A percentile compares a stretch with the other conserved stretches of the same genome.
These are phyloP conservation scores for Candida schatavii DNA, from an alignment of 805 yeast genomes.

Conservation along the genomic window DNA sequence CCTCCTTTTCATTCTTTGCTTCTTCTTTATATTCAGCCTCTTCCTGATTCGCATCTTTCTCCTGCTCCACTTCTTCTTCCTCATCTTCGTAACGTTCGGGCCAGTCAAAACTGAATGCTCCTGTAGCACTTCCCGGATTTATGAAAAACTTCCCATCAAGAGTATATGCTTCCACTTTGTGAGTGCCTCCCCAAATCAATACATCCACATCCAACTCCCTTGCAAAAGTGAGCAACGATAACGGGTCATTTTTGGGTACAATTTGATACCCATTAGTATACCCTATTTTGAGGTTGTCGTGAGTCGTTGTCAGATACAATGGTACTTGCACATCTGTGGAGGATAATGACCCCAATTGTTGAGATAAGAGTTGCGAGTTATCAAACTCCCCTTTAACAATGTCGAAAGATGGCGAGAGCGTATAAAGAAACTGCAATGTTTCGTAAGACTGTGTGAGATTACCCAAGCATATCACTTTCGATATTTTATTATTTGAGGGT, in stretches of 20 bases:
- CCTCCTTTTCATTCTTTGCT: constrained; percentile 10
- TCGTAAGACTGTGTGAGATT: constrained; percentile 69
- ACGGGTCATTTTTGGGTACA: constrained; percentile 84
- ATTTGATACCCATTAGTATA: constrained; percentile 80
- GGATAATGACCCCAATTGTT: constrained; percentile 24
- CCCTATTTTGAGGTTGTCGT: constrained; percentile 76
- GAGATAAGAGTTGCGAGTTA: constrained; percentile 36
- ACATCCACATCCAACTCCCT: constrained; percentile 91
- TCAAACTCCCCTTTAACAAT: constrained; percentile 85
- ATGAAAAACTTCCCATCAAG: constrained; percentile 89
- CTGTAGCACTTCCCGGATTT: constrained; percentile 97
- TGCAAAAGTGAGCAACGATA: constrained; percentile 76
- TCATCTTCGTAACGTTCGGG: constrained; percentile 55
- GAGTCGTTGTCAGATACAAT: constrained; percentile 58
- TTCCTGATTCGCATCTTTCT: constrained; percentile 28
- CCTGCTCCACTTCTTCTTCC: constrained; percentile 30
- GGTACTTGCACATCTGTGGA: constrained; percentile 42
- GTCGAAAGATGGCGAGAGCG: constrained; percentile 68
- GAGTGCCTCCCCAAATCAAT: constrained; percentile 90
- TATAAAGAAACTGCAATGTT: constrained; percentile 61
- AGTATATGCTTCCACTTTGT: constrained; percentile 88
- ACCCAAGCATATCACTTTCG: constrained; percentile 82
- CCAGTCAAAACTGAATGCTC: constrained; percentile 68
- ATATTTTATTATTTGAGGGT: constrained; percentile 59
- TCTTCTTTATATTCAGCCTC: constrained; percentile 23